Conservation (phyloP, 306 rosid genomes). For the Rubus parviflorus region DNA sequence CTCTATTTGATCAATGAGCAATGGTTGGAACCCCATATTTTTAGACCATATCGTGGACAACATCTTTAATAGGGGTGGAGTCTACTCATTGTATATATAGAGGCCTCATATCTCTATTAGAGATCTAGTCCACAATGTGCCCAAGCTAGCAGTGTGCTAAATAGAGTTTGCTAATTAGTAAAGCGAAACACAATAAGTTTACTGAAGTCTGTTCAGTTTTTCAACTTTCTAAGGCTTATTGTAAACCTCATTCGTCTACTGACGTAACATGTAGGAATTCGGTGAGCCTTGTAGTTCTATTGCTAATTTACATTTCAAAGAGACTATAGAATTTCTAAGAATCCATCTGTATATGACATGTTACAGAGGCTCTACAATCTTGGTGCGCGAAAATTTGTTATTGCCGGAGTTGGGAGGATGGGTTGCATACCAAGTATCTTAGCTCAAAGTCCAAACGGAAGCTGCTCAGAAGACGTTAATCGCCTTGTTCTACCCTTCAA, state of each 20-base stretch:
- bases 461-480: constrained; percentile 75
- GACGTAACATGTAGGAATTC: not conserved
- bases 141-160: not conserved
- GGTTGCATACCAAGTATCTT: constrained; percentile 92
- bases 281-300: not conserved
- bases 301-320: not conserved
- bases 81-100: not conserved
- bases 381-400: constrained; percentile 78
- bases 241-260: not conserved
- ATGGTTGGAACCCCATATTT: not conserved
- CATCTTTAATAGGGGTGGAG: not conserved
- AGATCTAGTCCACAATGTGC: not conserved
- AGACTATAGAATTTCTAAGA: not conserved
- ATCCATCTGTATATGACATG: not conserved
- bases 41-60: not conserved
- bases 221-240: not conserved
- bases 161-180: not conserved
- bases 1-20: not conserved
- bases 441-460: constrained; percentile 65
- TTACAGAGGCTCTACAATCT: constrained; percentile 75
- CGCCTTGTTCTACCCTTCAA: constrained; percentile 69
- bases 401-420: constrained; percentile 70
- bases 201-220: not conserved
- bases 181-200: not conserved
- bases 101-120: not conserved